A percentile compares a stretch with the other conserved stretches of the same genome.
These are phyloP conservation scores for Trichoderma koningii DNA, from an alignment of 2,329 filamentous ascomycete species.

Conservation along the genomic window DNA sequence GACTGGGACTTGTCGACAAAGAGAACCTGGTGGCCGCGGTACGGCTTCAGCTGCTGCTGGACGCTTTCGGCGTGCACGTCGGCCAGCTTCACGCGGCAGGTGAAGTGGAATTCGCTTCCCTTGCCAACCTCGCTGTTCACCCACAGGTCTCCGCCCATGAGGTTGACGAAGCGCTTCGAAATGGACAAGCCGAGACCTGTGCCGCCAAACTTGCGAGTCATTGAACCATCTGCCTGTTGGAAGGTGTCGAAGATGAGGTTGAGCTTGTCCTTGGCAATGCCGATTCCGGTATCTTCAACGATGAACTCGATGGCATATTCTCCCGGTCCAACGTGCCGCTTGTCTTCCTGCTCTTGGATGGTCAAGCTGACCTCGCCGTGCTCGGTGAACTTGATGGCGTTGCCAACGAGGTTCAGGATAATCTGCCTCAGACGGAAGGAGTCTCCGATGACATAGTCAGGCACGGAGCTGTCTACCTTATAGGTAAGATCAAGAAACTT, in stretches of 20 bases:
- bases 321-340: constrained; percentile 64
- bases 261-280: constrained; percentile 91
- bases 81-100: constrained; percentile 84
- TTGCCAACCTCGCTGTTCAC: constrained; percentile 89
- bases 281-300: constrained; percentile 94
- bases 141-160: constrained; percentile 97
- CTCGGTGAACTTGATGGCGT: constrained; percentile 98
- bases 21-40: constrained; percentile 86
- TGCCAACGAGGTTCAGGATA: constrained; percentile 94
- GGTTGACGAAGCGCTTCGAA: constrained; percentile 88
- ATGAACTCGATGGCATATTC: constrained; percentile 96
- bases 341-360: constrained; percentile 70
- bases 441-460: constrained; percentile 93
- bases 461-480: constrained; percentile 88
- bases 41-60: constrained; percentile 82
- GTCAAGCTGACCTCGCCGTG: constrained; percentile 93
- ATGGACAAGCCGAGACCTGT: constrained; percentile 93
- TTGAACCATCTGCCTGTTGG: constrained; percentile 96
- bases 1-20: constrained; percentile 93
- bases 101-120: constrained; percentile 95
- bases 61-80: constrained; percentile 77
- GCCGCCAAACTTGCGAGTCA: constrained; percentile 92
- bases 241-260: constrained; percentile 98
- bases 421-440: constrained; percentile 96
- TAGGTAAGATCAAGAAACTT: constrained; percentile 92